Evolutionary conservation across 805 yeast genomes (phyloP).

Genomic region (Wickerhamomyces ciferrii): DNA sequence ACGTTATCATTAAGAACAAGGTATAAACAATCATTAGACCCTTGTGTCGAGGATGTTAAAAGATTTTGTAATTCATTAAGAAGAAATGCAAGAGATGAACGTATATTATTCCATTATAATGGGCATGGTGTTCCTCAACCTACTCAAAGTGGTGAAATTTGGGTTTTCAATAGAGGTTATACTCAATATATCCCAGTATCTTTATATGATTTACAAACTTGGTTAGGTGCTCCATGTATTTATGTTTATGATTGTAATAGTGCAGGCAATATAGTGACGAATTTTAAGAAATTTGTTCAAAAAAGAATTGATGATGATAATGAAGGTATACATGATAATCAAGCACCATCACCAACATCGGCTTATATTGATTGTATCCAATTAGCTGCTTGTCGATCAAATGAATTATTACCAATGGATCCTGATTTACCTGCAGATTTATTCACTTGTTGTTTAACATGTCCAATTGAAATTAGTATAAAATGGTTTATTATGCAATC

Average conservation of each 20-base stretch:
- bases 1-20: conserved; percentile 81
- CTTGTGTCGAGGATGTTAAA: conserved; percentile 92
- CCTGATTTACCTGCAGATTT: conserved; percentile 95
- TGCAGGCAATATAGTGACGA: conserved; percentile 89
- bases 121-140: conserved; percentile 99
- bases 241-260: conserved; percentile 92
- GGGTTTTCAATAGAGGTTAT: conserved; percentile 97
- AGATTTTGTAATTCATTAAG: conserved; percentile 85
- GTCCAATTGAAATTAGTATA: conserved; percentile 92
- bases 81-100: conserved; percentile 87
- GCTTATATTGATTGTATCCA: conserved; percentile 83
- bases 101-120: conserved; percentile 90
- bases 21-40: conserved; percentile 88
- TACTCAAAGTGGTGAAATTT: conserved; percentile 91
- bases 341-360: conserved; percentile 37
- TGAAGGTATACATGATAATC: conserved; percentile 40
- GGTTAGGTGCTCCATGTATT: conserved; percentile 97
- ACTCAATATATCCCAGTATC: conserved; percentile 97
- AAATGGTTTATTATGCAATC: conserved; percentile 88
- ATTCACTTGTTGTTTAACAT: conserved; percentile 91
- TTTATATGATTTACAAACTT: conserved; percentile 88
- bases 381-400: conserved; percentile 84
- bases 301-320: conserved; percentile 85
- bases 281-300: conserved; percentile 85
- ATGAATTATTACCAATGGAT: conserved; percentile 85